Conservation (phyloP, 2,329 filamentous ascomycete species). For the Arthrinium phaeospermum region DNA sequence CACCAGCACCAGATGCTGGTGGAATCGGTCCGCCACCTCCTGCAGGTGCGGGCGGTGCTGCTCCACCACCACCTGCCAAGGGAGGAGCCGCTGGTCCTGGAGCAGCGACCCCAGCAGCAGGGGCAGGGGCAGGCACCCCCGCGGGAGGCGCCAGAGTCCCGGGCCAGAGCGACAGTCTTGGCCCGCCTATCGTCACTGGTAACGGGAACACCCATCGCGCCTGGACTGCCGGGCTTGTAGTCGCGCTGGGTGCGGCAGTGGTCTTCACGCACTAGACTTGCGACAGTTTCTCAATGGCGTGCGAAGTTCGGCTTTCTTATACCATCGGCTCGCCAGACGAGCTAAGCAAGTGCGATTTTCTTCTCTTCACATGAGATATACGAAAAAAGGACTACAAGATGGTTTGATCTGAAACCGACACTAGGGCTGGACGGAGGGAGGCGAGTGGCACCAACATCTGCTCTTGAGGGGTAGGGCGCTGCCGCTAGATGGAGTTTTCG, state of each 20-base stretch:
- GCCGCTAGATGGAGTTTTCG: not conserved
- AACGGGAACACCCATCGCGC: not conserved
- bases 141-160: not conserved
- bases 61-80: not conserved
- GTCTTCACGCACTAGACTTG: not conserved
- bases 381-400: not conserved
- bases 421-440: not conserved
- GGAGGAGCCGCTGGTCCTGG: not conserved
- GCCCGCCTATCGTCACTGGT: not conserved
- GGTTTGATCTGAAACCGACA: not conserved
- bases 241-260: not conserved
- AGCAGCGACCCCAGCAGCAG: not conserved
- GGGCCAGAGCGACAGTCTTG: not conserved
- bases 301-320: not conserved
- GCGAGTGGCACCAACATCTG: not conserved
- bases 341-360: not conserved
- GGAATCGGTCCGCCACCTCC: not conserved
- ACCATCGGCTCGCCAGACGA: not conserved
- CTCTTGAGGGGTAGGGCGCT: not conserved
- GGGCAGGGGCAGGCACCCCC: not conserved
- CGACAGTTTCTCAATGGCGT: not conserved
- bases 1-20: not conserved
- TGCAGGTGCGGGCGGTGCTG: not conserved
- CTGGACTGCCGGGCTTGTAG: not conserved
- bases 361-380: not conserved